Evolutionary conservation across 129 eudicot genomes (phyloP).

Genomic region (Flaveria bidentis): DNA sequence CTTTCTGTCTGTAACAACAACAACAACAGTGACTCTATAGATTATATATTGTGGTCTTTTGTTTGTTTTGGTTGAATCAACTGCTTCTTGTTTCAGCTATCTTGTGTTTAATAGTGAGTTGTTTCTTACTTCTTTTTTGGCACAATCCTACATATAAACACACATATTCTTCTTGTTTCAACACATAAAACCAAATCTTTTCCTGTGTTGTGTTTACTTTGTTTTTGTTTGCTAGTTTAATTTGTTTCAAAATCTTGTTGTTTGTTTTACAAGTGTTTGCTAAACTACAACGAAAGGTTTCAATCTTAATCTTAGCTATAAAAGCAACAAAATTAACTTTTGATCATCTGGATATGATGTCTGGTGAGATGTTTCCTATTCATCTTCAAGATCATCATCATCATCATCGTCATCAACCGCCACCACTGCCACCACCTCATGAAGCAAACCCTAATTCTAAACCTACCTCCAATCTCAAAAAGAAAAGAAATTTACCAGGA

Average conservation of each 20-base stretch:
- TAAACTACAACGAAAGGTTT: slow-evolving; percentile 36
- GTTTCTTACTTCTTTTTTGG: slow-evolving; percentile 49
- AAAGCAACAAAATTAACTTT: slow-evolving; percentile 19
- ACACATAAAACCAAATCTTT: slow-evolving; percentile 56
- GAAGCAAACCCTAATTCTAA: slow-evolving; percentile 72
- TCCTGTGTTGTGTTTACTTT: slow-evolving; percentile 48
- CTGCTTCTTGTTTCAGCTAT: slow-evolving; percentile 38
- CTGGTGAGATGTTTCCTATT: slow-evolving; percentile 69
- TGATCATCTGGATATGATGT: slow-evolving; percentile 46
- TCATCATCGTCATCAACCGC: background rate
- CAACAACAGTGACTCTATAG: slow-evolving; percentile 28
- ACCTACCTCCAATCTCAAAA: slow-evolving; percentile 62
- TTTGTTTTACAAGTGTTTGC: slow-evolving; percentile 33
- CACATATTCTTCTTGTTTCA: slow-evolving; percentile 30
- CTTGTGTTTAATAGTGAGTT: slow-evolving; percentile 28
- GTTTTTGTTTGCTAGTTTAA: slow-evolving; percentile 45
- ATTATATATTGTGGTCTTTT: slow-evolving; percentile 44
- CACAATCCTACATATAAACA: slow-evolving; percentile 36
- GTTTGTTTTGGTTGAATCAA: slow-evolving; percentile 39
- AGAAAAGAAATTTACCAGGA: slow-evolving; percentile 86
- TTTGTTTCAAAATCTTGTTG: slow-evolving; percentile 38
- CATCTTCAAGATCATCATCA: slow-evolving; percentile 45
- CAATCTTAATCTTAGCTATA: slow-evolving; percentile 32
- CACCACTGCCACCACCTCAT: slow-evolving; percentile 12
- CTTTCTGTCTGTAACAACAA: slow-evolving; percentile 45